phyloP scores from a whole-genome alignment of 2,329 filamentous ascomycete genomes.

The Phoma sp. region DNA sequence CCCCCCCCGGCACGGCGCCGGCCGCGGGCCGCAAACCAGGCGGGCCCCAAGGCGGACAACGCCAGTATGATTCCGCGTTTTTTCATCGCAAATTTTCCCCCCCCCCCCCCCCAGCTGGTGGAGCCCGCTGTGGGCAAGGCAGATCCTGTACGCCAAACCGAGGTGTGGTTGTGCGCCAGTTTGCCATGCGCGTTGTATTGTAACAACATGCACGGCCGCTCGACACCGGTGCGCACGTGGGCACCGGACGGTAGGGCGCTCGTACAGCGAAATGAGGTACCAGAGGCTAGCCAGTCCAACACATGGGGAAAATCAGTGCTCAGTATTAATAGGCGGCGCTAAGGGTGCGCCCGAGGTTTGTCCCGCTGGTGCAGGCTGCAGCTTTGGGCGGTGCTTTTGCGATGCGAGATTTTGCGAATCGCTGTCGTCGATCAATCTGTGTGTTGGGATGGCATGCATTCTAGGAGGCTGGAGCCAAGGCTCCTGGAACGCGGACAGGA shows the following conservation, averaged over 20 bases:
- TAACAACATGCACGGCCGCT: not conserved
- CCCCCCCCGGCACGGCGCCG: too few species aligned
- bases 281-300: not conserved
- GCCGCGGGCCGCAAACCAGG: too few species aligned
- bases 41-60: too few species aligned
- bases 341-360: not conserved
- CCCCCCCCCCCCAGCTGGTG: not conserved
- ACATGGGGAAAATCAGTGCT: slow-evolving; percentile 4
- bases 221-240: slow-evolving; percentile 6
- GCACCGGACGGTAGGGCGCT: not conserved
- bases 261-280: slow-evolving; percentile 16
- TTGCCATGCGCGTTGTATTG: not conserved
- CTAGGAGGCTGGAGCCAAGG: slow-evolving; percentile 1
- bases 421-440: slow-evolving; percentile 3
- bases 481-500: slow-evolving; percentile 7
- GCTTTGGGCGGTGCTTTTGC: not conserved
- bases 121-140: not conserved
- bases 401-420: not conserved
- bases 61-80: too few species aligned
- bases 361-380: not conserved
- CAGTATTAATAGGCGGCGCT: slow-evolving; percentile 1
- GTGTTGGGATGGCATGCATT: slow-evolving; percentile 3
- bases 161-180: not conserved
- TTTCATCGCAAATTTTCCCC: too few species aligned
- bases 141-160: slow-evolving; percentile 1